A percentile compares a stretch with the other conserved stretches of the same genome.
Conservation (phyloP, 441 rosid genomes). For the Mallotus japonicus region DNA sequence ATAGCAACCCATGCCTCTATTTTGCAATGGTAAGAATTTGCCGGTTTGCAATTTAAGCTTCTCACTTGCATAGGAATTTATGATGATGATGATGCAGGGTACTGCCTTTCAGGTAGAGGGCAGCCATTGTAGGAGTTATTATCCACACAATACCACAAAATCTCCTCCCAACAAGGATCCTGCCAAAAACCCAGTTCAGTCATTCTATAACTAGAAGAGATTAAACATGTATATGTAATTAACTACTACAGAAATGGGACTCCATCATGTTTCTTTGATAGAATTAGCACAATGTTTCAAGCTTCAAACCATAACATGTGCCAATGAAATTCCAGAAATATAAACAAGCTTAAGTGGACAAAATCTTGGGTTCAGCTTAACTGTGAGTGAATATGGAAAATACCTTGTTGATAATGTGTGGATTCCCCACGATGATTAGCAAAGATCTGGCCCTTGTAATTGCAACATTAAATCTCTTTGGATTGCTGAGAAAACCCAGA, state of each 20-base stretch:
- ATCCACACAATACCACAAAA: slow-evolving; percentile 19
- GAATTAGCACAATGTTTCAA: no score
- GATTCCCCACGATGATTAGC: slow-evolving; percentile 78
- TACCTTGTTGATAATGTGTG: slow-evolving; percentile 85
- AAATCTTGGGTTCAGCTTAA: no score
- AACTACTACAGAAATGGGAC: no score
- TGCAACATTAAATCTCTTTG: slow-evolving; percentile 88
- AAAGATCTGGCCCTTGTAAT: slow-evolving; percentile 69
- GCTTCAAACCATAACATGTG: no score
- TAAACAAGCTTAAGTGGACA: no score
- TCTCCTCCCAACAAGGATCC: slow-evolving; percentile 18
- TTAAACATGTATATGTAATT: neutral
- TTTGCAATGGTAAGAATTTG: neutral
- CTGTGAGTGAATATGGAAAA: neutral
- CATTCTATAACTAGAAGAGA: neutral
- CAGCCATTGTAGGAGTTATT: slow-evolving; percentile 17
- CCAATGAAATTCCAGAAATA: slow-evolving; percentile 30
- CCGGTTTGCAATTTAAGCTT: neutral
- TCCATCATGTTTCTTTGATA: no score
- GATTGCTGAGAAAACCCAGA: slow-evolving; percentile 83
- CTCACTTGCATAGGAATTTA: neutral
- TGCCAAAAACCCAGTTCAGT: slow-evolving; percentile 1
- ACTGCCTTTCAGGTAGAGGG: slow-evolving; percentile 19
- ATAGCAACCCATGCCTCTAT: no score
- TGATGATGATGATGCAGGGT: neutral